Evolutionary conservation across 495 filamentous ascomycete species (phyloP).

Genomic region (Penicillium robsamsonii): DNA sequence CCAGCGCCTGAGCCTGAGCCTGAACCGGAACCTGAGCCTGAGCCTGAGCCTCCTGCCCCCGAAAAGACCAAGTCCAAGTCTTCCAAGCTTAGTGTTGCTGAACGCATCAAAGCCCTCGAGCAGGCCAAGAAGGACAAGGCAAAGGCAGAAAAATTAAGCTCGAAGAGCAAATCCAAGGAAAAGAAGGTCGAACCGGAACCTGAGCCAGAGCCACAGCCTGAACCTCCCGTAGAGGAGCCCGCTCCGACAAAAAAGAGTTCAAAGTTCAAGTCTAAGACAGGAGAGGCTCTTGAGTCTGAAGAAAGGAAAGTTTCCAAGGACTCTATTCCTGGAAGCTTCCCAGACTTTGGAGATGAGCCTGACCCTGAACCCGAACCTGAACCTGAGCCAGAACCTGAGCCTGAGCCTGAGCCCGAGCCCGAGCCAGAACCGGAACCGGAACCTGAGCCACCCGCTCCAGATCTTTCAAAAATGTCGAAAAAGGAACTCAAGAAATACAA

Average conservation of each 20-base stretch:
- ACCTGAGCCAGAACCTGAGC: constrained; percentile 30
- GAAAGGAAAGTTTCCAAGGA: constrained; percentile 3
- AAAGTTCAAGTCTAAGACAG: constrained; percentile 15
- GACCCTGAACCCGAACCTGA: constrained; percentile 26
- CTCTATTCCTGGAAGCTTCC: constrained; percentile 18
- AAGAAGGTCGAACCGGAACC: constrained; percentile 31
- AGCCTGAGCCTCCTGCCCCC: constrained; percentile 15
- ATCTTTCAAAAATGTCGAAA: constrained; percentile 30
- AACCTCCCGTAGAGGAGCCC: constrained; percentile 19
- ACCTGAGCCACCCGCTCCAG: constrained; percentile 22
- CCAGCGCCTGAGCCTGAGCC: constrained; percentile 29
- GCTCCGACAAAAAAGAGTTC: constrained; percentile 16
- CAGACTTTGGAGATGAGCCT: constrained; percentile 35
- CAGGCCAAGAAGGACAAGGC: constrained; percentile 40
- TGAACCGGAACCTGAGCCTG: constrained; percentile 15
- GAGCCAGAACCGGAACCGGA: constrained; percentile 31
- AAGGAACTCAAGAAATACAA: constrained; percentile 36
- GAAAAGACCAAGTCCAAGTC: constrained; percentile 42
- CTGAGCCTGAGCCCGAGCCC: constrained; percentile 19
- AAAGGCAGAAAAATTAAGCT: constrained; percentile 34
- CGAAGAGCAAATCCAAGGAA: constrained; percentile 28
- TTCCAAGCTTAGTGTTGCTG: constrained; percentile 45
- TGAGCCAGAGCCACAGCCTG: constrained; percentile 27
- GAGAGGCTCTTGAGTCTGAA: constrained; percentile 26
- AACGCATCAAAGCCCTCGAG: constrained; percentile 50